Evolutionary conservation across 768 basidiomycete species (phyloP), one percentile per base, ranked within the genome.

Genomic region (Naganishia onofrii): DNA sequence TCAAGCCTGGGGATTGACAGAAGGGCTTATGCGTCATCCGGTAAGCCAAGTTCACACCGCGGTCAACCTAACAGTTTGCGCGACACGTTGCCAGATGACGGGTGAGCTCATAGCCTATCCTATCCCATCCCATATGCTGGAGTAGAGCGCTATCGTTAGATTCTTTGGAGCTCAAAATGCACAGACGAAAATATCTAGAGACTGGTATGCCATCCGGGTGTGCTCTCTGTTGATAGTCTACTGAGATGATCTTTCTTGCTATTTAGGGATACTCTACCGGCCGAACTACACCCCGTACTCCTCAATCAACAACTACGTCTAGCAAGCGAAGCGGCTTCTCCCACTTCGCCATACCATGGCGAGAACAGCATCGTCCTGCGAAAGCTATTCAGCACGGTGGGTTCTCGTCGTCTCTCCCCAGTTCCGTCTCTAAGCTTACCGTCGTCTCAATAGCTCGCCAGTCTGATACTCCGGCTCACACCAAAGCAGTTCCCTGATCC

Each of bases 101-200:
- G 15, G 38, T 8, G 2, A n/a, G 28, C 23, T 34, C 53, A 56
- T 23, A 31, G 10, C 8, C 3, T 28, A 34, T 19, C 56, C 3
- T 19, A 66, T 38, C 17, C 10, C 52, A 15, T 3, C n/a, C 60
- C 38, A 9, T 32, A 32, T 68, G 17, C 60, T 68, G 48, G 21
- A 6, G 3, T 54, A 82, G 81, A 89, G 94, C 79, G 84, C 85
- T 65, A 92, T 92, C 76, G 91, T 95, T 12, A 90, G 93, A 78
- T 97, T 95, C 84, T 95, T 92, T 76, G 92, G 93, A 2, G 93
- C 93, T 5, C 93, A 96, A 75, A 96, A 92, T 0, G 87, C 89
- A 2, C 92, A 94, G 77, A 90, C 94, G 71, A 97, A 97, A 85
- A 92, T 95, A 72, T 88, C 90, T 17, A 84, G 93, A 72, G 93